Percentiles rank a stretch among this genome's conserved stretches.
phyloP scores from a whole-genome alignment of 768 basidiomycete genomes.

The Kwoniella mangroviensis region DNA sequence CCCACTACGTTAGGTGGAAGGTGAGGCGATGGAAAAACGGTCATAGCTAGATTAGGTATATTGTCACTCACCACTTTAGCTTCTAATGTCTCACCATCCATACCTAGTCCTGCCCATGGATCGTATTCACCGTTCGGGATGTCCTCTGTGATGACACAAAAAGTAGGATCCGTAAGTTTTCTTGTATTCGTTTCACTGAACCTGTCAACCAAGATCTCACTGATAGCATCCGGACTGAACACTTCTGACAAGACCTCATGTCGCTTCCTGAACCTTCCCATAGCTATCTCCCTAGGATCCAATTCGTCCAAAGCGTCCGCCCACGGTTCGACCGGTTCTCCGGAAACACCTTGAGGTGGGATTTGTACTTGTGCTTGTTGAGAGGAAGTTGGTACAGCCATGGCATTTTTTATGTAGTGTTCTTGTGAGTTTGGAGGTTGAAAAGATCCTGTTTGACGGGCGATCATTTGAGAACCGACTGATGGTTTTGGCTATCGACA shows the following conservation, averaged over 20 bases:
- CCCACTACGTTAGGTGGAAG: no score
- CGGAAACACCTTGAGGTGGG: not conserved
- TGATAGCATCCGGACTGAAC: slow-evolving; percentile 49
- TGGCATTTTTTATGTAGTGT: slow-evolving; percentile 33
- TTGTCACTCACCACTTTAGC: slow-evolving; percentile 45
- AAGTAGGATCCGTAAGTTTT: no score
- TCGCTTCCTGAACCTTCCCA: slow-evolving; percentile 47
- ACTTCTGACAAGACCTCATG: slow-evolving; percentile 48
- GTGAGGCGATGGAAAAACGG: no score
- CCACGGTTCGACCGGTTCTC: slow-evolving; percentile 43
- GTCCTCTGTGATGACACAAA: slow-evolving; percentile 30
- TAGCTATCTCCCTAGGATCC: slow-evolving; percentile 48
- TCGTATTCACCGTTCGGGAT: slow-evolving; percentile 36
- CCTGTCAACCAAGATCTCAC: slow-evolving; percentile 23
- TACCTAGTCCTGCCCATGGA: slow-evolving; percentile 47
- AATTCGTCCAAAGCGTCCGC: slow-evolving; percentile 50
- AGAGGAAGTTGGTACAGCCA: slow-evolving; percentile 4
- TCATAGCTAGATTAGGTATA: no score
- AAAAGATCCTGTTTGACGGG: slow-evolving; percentile 17
- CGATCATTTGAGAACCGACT: slow-evolving; percentile 19
- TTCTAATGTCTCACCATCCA: slow-evolving; percentile 44
- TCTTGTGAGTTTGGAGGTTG: slow-evolving; percentile 30
- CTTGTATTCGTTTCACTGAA: no score
- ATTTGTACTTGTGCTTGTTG: slow-evolving; percentile 1
- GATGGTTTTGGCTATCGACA: slow-evolving; percentile 21